Evolutionary conservation across 1,284 basidiomycete species (phyloP), one percentile per base, ranked within the genome.

Genomic region (Ceratobasidium sp.): DNA sequence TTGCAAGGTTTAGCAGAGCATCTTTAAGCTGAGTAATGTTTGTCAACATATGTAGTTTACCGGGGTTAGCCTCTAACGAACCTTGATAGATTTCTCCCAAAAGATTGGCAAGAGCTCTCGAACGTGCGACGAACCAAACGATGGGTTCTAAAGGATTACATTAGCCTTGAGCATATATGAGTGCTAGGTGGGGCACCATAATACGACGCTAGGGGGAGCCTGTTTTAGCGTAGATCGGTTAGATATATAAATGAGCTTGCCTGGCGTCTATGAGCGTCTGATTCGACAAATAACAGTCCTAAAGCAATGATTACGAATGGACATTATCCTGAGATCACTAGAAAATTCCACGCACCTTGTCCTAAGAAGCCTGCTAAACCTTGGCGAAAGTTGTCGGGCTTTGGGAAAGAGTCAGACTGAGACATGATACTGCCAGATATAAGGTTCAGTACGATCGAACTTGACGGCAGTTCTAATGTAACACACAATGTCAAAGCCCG

Each of bases 201-300:
- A 69, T 69, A 49, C 67, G 67, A 44, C 67, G 67, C 67, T 69
- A 53, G 68, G 7, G 56, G 6, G n/a, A n/a, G n/a, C n/a, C n/a
- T n/a, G n/a, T n/a, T n/a, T n/a, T n/a, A 10, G 12, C 26, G 51
- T 10, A 23, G 33, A 46, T n/a, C n/a, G n/a, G n/a, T n/a, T n/a
- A n/a, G n/a, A 40, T 15, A 18, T 0, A 23, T 3, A 26, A 18
- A 23, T 13, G 4, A 40, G n/a, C 67, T 69, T 39, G 78, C 79
- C 61, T 79, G 79, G 60, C 79, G 76, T 56, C 78, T 79, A 60
- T 79, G 79, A 15, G 56, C 58, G 56, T 73, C 69, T 23, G 67
- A 77, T 42, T 79, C 79, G 13, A 49, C 79, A 33, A 73, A 75
- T 5, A 79, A 26, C 39, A 79, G 46, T 18, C 73, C 67, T 69